phyloP scores from a whole-genome alignment of 2,329 filamentous ascomycete genomes.

The Alternaria ventricosa region DNA sequence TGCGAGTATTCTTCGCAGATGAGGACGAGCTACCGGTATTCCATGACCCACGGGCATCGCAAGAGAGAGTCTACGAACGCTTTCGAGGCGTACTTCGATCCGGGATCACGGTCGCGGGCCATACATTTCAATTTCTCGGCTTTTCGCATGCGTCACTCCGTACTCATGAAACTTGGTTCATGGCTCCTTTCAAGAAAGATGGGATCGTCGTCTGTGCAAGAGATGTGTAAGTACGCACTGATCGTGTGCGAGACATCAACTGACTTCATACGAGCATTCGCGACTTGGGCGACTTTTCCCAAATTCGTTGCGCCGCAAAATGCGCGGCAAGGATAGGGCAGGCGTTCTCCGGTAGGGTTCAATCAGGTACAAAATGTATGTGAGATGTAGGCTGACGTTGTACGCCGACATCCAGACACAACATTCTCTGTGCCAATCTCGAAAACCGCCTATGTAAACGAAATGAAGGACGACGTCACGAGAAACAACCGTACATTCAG shows the following conservation, averaged over 20 bases:
- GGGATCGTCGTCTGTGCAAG: constrained; percentile 55
- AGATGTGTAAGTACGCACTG: constrained; percentile 57
- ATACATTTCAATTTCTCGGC: constrained; percentile 40
- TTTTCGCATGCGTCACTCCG: constrained; percentile 44
- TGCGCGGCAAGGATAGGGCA: constrained; percentile 68
- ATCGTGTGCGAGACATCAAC: background rate
- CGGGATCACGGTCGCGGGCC: constrained; percentile 58
- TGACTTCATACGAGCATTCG: constrained; percentile 16
- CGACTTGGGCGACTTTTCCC: constrained; percentile 47
- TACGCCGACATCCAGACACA: constrained; percentile 62
- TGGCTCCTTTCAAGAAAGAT: constrained; percentile 37
- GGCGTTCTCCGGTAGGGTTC: constrained; percentile 66
- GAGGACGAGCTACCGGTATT: constrained; percentile 71
- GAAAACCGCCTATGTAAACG: constrained; percentile 57
- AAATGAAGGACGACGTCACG: constrained; percentile 60
- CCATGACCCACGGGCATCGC: constrained; percentile 57
- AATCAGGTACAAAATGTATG: background rate
- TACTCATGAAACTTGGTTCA: constrained; percentile 42
- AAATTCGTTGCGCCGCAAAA: constrained; percentile 62
- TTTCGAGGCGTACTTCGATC: constrained; percentile 66
- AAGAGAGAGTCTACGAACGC: constrained; percentile 43
- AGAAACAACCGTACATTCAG: constrained; percentile 70
- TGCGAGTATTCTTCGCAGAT: constrained; percentile 74
- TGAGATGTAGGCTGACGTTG: background rate
- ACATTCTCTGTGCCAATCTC: constrained; percentile 64